Conservation (phyloP, 1,284 basidiomycete genomes). For the Fomitopsis pinicola region DNA sequence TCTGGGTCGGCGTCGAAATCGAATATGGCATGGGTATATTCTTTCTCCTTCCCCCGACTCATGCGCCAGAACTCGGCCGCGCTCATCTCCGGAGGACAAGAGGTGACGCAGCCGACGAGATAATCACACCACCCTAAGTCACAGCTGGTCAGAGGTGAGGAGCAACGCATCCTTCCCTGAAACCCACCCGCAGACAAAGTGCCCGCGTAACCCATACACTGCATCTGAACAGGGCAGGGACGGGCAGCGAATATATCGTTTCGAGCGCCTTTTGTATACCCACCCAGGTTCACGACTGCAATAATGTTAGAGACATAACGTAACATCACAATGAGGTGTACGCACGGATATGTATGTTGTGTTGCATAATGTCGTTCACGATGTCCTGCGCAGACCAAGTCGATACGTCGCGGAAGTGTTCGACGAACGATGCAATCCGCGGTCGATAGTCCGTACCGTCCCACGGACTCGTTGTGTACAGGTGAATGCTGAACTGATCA, state of each 20-base stretch:
- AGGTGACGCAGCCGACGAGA: conserved; percentile 50
- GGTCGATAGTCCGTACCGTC: conserved; percentile 49
- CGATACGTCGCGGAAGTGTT: conserved; percentile 51
- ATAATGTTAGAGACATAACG: not conserved
- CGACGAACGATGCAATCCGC: conserved; percentile 45
- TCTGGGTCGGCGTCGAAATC: conserved; percentile 47
- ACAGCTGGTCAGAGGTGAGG: not conserved
- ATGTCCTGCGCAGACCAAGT: conserved; percentile 29
- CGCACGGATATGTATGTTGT: conserved; percentile 52
- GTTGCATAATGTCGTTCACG: conserved; percentile 39
- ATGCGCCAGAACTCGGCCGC: conserved; percentile 36
- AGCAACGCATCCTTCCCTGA: no score
- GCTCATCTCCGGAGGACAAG: conserved; percentile 45
- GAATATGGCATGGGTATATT: conserved; percentile 1
- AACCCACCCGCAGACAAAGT: conserved; percentile 44
- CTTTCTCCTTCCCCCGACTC: conserved; percentile 4
- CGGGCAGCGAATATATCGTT: conserved; percentile 62
- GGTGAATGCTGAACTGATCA: conserved; percentile 42
- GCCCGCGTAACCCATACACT: conserved; percentile 57
- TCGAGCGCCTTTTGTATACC: conserved; percentile 62
- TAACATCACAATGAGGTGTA: conserved; percentile 1
- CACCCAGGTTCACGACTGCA: conserved; percentile 52
- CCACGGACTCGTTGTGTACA: conserved; percentile 53
- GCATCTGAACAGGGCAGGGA: conserved; percentile 55
- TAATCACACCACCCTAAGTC: conserved; percentile 56